A percentile compares a stretch with the other conserved stretches of the same genome.
Evolutionary conservation across 2,329 filamentous ascomycete genomes (phyloP).

Genomic region (Alternaria arbusti): DNA sequence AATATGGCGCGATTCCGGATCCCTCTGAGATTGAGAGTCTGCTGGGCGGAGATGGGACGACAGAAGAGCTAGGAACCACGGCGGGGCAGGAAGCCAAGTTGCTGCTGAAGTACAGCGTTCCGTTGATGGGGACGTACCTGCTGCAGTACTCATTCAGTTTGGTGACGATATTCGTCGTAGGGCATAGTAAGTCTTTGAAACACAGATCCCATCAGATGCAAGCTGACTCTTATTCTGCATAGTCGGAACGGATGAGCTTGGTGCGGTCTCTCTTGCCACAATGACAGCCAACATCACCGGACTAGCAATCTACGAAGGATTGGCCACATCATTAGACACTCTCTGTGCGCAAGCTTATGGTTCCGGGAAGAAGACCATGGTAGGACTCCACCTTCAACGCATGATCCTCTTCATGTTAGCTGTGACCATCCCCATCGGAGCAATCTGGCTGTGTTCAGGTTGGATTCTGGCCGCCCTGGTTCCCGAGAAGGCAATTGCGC

Average conservation of each 20-base stretch:
- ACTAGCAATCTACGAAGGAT: constrained; percentile 58
- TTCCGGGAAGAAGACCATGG: constrained; percentile 55
- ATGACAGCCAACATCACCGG: constrained; percentile 64
- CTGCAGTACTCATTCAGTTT: constrained; percentile 61
- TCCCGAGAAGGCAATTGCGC: constrained; percentile 56
- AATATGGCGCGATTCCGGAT: constrained; percentile 38
- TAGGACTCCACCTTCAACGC: constrained; percentile 61
- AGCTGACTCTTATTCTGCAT: not conserved
- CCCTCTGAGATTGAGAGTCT: constrained; percentile 36
- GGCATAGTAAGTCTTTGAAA: constrained; percentile 47
- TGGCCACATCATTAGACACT: constrained; percentile 60
- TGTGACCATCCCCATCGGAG: constrained; percentile 56
- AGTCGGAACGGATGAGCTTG: constrained; percentile 59
- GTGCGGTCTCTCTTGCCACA: constrained; percentile 59
- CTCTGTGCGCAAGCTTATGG: constrained; percentile 61
- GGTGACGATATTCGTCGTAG: constrained; percentile 60
- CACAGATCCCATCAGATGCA: not conserved
- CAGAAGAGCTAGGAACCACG: constrained; percentile 32
- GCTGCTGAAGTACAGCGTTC: constrained; percentile 54
- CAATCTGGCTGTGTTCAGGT: constrained; percentile 58
- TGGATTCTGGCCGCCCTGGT: constrained; percentile 56
- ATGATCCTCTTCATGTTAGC: constrained; percentile 60
- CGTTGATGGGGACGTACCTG: constrained; percentile 61
- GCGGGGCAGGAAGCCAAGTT: constrained; percentile 39
- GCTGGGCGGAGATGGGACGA: constrained; percentile 27